Evolutionary conservation across 2,329 filamentous ascomycete species (phyloP), one percentile per base, ranked within the genome.

Genomic region (Fusarium hainanense): DNA sequence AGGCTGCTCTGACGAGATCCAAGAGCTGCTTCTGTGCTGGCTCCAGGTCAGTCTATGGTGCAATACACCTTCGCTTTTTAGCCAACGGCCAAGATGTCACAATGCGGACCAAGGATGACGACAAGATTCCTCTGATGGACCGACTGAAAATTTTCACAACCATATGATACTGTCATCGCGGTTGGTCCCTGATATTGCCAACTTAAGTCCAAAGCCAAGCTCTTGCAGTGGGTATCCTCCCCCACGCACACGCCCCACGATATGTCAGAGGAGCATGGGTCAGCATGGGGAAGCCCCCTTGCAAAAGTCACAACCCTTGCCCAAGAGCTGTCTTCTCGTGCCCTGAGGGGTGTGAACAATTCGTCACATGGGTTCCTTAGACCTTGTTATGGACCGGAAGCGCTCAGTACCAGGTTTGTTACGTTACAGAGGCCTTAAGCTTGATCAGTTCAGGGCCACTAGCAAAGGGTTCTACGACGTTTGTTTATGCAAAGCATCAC

Each of bases 241-340:
- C 68, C 68, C 68, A 70, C 68, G 64, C 54, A 52, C 51, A 52
- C 46, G 67, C 64, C 55, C 68, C 64, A 49, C 64, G 59, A 66
- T 54, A 71, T 70, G 68, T 54, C 51, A 69, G 64, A 71, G 21
- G 30, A 50, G 55, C 68, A 70, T 57, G 64, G 68, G 59, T 58
- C 41, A 42, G 41, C 48, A 70, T 66, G 68, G 68, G 59, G 68
- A 66, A 71, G 51, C 37, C 52, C 58, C 63, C 44, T 52, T 55
- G 32, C 42, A 58, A 51, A 62, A 20, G 32, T 44, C 40, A 21
- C 49, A 55, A 58, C 46, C 63, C 68, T 51, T 43, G 68, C n/a
- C 21, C 44, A 68, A 43, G 47, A 46, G 37, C 58, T 46, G 51
- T 34, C 23, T 25, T 20, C 16, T 37, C 10, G 4, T 47, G 57